A percentile compares a stretch with the other conserved stretches of the same genome.
Conservation (phyloP, 225 moss, liverwort and hornwort species). For the Bryoerythrophyllum caledonicum region DNA sequence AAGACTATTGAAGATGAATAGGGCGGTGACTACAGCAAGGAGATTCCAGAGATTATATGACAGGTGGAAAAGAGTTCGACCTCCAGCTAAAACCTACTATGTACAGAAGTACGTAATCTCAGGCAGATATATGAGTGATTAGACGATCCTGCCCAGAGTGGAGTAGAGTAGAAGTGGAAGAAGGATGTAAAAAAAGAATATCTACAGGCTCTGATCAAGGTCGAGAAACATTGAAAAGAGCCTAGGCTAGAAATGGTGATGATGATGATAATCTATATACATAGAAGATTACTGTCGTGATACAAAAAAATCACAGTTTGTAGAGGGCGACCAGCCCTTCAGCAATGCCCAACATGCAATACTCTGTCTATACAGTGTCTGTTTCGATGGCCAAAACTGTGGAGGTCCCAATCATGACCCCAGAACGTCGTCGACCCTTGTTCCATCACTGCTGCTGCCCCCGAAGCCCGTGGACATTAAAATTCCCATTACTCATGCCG, state of each 20-base stretch:
- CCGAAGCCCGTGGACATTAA: not conserved
- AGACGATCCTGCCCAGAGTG: not conserved
- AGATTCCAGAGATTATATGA: not conserved
- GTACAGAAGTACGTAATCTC: constrained; percentile 5
- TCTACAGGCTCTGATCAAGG: constrained; percentile 9
- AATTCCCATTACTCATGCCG: constrained; percentile 18
- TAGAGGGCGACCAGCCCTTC: constrained; percentile 31
- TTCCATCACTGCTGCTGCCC: constrained; percentile 5
- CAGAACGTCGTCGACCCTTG: not conserved
- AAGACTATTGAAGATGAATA: constrained; percentile 30
- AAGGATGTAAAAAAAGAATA: not conserved
- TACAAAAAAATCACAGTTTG: constrained; percentile 18
- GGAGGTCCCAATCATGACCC: constrained; percentile 21
- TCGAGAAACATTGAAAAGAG: too few relatives aligned
- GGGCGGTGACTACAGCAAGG: constrained; percentile 11
- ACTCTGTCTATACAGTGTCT: constrained; percentile 25
- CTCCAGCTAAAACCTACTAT: constrained; percentile 8
- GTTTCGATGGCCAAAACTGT: constrained; percentile 28
- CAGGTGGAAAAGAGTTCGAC: not conserved
- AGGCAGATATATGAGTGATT: not conserved
- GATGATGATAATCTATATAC: constrained; percentile 1
- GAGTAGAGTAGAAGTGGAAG: not conserved
- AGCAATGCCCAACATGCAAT: constrained; percentile 18
- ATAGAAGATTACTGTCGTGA: not conserved
- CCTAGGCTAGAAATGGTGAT: too few relatives aligned